Conservation (phyloP, 2,329 filamentous ascomycete genomes). For the Chrysoporthe puriensis region DNA sequence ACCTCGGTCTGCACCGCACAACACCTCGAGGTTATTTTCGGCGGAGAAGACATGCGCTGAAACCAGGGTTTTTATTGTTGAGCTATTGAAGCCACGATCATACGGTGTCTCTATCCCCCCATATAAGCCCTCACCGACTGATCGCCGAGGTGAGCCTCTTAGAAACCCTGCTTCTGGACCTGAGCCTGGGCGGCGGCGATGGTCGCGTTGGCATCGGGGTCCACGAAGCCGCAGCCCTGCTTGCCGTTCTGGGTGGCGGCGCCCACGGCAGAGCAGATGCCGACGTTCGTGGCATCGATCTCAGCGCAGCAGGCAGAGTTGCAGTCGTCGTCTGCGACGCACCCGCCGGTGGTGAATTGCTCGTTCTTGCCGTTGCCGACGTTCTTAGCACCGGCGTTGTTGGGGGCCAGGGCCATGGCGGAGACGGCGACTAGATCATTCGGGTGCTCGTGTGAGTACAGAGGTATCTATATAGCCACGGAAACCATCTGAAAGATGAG, state of each 20-base stretch:
- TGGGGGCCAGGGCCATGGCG: constrained; percentile 36
- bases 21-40: no score
- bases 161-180: constrained; percentile 39
- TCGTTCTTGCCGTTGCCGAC: constrained; percentile 36
- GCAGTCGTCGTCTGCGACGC: constrained; percentile 39
- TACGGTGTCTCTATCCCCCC: neutral
- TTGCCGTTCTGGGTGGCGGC: constrained; percentile 40
- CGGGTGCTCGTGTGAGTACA: neutral
- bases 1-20: no score
- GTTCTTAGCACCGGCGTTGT: constrained; percentile 38
- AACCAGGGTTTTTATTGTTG: neutral
- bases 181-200: constrained; percentile 39
- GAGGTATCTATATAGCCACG: neutral
- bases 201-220: constrained; percentile 37
- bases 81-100: neutral
- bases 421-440: constrained; percentile 33
- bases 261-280: constrained; percentile 39
- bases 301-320: constrained; percentile 37
- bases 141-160: neutral
- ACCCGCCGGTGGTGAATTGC: constrained; percentile 42
- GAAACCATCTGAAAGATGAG: neutral
- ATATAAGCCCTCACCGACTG: neutral
- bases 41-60: neutral
- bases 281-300: constrained; percentile 33
- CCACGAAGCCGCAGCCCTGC: constrained; percentile 40